Evolutionary conservation across 305 asterid genomes (phyloP), one percentile per base, ranked within the genome.

Genomic region (Ajuga reptans): DNA sequence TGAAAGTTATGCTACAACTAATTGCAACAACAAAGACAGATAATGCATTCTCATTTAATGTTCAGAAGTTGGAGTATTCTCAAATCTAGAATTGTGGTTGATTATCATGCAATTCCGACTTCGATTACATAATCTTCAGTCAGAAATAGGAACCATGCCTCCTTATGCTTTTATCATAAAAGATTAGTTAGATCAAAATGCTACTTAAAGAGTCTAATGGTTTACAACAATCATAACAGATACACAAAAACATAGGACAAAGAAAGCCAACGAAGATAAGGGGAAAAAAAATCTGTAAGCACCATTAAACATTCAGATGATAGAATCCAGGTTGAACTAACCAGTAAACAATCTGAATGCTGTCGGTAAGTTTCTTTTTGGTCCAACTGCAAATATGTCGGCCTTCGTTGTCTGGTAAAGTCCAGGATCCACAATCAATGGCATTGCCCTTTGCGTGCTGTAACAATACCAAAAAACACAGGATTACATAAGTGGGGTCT

Each of bases 281-380:
- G 36, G 16, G 21, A 41, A 31, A 16, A 24, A 11, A 24, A 64
- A 9, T 6, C 31, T 39, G 14, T 21, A 5, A 17, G 51, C 53
- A 62, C 29, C 34, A 49, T 6, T 4, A 41, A 1, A 55, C 43
- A 61, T 33, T 15, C 15, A 57, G 14, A 50, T 17, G 62, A 63
- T 66, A 60, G 16, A 63, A 24, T 39, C 53, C 9, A 59, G 65
- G 18, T 46, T 7, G 66, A 27, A 80, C 93, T 73, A 18, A 87
- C 96, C 96, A n/a, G 96, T 87, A 69, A 85, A 89, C 78, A 89
- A 75, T 84, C 76, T 89, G 77, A 89, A 89, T 37, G 96, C 78
- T 6, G 96, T 82, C 8, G 96, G 96, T 69, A 85, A 80, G 62
- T 69, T 72, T 77, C 96, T 83, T 56, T 73, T 72, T 53, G 89